Percentiles rank a stretch among this genome's conserved stretches.
phyloP scores from a whole-genome alignment of 495 filamentous ascomycete genomes.

The Penicillium silybi region DNA sequence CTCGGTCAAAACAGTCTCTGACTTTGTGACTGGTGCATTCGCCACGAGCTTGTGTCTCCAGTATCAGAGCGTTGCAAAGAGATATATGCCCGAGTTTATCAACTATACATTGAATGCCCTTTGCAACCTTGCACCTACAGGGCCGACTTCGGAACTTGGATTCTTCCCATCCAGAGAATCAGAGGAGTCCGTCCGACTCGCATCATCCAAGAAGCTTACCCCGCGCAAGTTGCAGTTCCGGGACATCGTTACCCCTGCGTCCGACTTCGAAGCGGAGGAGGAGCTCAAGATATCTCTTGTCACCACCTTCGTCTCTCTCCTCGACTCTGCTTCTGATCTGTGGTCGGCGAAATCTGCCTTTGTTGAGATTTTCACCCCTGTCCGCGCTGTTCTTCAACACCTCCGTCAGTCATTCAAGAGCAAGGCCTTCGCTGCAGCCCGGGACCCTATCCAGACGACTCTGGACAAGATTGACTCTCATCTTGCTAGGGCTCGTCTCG shows the following conservation, averaged over 20 bases:
- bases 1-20: slow-evolving; percentile 55
- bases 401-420: slow-evolving; percentile 48
- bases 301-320: slow-evolving; percentile 51
- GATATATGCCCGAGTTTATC: slow-evolving; percentile 83
- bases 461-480: slow-evolving; percentile 40
- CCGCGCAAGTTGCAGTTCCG: slow-evolving; percentile 41
- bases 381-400: slow-evolving; percentile 50
- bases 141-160: slow-evolving; percentile 40
- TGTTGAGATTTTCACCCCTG: slow-evolving; percentile 65
- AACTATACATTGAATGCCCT: slow-evolving; percentile 77
- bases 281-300: slow-evolving; percentile 57
- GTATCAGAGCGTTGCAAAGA: slow-evolving; percentile 75
- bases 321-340: slow-evolving; percentile 55
- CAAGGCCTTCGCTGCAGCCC: slow-evolving; percentile 44
- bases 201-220: slow-evolving; percentile 21
- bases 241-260: slow-evolving; percentile 46
- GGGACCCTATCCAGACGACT: slow-evolving; percentile 32
- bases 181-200: slow-evolving; percentile 48
- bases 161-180: slow-evolving; percentile 62
- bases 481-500: slow-evolving; percentile 53
- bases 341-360: slow-evolving; percentile 70
- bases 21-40: slow-evolving; percentile 73
- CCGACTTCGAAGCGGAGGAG: slow-evolving; percentile 29
- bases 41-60: slow-evolving; percentile 70
- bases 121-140: slow-evolving; percentile 58